Evolutionary conservation across 2,329 filamentous ascomycete genomes (phyloP).

Genomic region (Diaporthe longicolla): DNA sequence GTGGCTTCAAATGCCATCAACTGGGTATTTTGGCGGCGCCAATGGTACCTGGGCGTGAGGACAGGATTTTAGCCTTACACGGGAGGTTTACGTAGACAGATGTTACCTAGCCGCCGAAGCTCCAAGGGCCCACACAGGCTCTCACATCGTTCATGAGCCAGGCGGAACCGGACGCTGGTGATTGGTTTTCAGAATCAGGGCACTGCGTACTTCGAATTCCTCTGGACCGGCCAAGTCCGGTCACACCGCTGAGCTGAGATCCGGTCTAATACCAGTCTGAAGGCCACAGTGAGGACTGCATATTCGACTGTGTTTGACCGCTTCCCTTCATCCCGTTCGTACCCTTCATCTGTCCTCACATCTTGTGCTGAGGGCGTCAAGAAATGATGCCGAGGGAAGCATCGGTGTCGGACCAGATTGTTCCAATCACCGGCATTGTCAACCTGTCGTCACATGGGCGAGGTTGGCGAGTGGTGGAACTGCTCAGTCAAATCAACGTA

Average conservation of each 20-base stretch:
- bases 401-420: background rate
- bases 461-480: constrained; percentile 19
- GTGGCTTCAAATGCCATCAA: constrained; percentile 51
- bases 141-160: background rate
- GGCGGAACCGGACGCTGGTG: background rate
- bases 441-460: background rate
- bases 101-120: constrained; percentile 9
- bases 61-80: too few relatives aligned
- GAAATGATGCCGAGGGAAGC: background rate
- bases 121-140: background rate
- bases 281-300: background rate
- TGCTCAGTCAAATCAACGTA: background rate
- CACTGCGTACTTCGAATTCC: background rate
- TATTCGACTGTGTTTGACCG: background rate
- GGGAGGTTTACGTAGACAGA: background rate
- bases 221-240: background rate
- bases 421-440: background rate
- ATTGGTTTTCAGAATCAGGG: background rate
- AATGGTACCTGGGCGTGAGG: constrained; percentile 52
- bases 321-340: background rate
- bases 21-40: constrained; percentile 51
- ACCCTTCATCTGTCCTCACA: background rate
- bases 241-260: too few relatives aligned
- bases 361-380: background rate
- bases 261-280: background rate